These are phyloP conservation scores for Hordeum marinum DNA, from an alignment of 176 grass and related monocot genomes.

Conservation along the genomic window DNA sequence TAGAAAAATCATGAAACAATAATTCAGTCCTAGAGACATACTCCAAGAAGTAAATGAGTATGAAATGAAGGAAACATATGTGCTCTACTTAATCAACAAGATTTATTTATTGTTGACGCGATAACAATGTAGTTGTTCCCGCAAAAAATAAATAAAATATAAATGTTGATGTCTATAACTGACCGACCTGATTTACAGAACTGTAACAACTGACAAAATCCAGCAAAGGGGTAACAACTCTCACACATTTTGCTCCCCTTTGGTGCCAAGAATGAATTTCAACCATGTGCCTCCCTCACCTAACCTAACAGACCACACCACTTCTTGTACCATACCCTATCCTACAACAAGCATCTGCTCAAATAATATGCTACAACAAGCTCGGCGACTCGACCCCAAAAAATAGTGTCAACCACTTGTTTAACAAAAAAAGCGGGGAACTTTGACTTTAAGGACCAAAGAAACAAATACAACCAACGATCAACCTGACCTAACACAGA, in stretches of 20 bases:
- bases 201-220: not conserved
- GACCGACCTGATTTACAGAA: slow-evolving; percentile 20
- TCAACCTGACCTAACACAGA: not conserved
- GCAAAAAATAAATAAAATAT: not conserved
- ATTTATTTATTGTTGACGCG: not conserved
- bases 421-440: not conserved
- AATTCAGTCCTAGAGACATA: too few relatives aligned
- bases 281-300: not conserved
- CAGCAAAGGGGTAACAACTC: not conserved
- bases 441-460: not conserved
- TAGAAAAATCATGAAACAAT: too few relatives aligned
- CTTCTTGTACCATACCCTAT: not conserved
- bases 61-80: not conserved
- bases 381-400: slow-evolving; percentile 24
- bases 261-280: slow-evolving; percentile 17
- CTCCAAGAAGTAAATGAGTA: too few relatives aligned
- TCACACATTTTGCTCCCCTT: not conserved
- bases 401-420: slow-evolving; percentile 32
- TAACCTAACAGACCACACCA: not conserved
- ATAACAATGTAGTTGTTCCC: not conserved
- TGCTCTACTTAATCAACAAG: not conserved
- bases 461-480: slow-evolving; percentile 8
- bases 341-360: not conserved
- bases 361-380: not conserved
- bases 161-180: not conserved